A percentile compares a stretch with the other conserved stretches of the same genome.
phyloP scores from a whole-genome alignment of 768 basidiomycete species.

The Panellus pusillus region DNA sequence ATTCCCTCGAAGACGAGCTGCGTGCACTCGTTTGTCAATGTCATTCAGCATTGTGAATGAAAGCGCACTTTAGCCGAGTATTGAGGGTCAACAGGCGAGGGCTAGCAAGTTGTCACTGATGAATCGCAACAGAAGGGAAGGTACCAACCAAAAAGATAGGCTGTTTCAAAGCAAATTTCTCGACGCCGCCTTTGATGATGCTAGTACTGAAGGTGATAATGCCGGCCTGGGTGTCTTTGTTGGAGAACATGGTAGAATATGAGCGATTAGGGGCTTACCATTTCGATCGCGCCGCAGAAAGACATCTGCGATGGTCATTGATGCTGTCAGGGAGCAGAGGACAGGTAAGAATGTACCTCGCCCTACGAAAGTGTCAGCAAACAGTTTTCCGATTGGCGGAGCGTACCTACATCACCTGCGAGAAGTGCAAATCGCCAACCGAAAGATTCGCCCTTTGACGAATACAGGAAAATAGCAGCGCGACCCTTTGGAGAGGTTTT shows the following conservation, averaged over 20 bases:
- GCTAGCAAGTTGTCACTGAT: constrained; percentile 35
- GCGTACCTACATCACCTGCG: constrained; percentile 59
- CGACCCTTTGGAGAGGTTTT: constrained; percentile 73
- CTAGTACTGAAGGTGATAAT: constrained; percentile 71
- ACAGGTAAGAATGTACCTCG: constrained; percentile 41
- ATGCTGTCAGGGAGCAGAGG: not conserved
- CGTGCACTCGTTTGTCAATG: not conserved
- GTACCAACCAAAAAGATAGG: constrained; percentile 67
- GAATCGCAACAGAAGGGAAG: not conserved
- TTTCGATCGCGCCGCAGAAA: constrained; percentile 79
- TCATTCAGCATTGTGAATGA: not conserved
- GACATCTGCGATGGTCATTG: constrained; percentile 45
- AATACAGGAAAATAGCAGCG: constrained; percentile 79
- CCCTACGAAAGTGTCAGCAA: constrained; percentile 39
- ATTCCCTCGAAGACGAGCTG: constrained; percentile 76
- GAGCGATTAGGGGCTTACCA: constrained; percentile 38
- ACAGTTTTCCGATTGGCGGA: not conserved
- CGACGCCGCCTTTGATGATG: constrained; percentile 72
- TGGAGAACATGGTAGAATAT: not conserved
- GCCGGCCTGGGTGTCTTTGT: constrained; percentile 47
- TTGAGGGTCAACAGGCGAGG: constrained; percentile 71
- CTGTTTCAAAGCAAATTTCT: constrained; percentile 72
- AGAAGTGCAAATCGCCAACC: constrained; percentile 78
- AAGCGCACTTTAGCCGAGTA: constrained; percentile 64
- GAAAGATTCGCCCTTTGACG: constrained; percentile 71